Evolutionary conservation across 1,139 yeast species (phyloP).

Genomic region (Pichia sp.): DNA sequence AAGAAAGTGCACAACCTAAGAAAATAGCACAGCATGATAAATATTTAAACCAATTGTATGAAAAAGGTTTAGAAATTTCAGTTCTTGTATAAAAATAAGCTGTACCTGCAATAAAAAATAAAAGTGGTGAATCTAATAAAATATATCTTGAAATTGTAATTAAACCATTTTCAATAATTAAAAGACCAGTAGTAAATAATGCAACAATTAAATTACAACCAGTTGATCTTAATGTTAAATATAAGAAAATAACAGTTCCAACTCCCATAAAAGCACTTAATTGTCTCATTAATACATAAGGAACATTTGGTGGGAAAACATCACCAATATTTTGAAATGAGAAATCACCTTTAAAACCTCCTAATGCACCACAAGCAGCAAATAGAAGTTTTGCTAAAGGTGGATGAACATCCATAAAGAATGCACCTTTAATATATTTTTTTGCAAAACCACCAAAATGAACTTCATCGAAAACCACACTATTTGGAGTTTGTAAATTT

Average conservation of each 20-base stretch:
- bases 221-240: conserved; percentile 75
- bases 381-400: conserved; percentile 86
- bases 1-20: conserved; percentile 79
- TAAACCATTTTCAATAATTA: conserved; percentile 78
- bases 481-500: conserved; percentile 58
- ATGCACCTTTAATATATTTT: conserved; percentile 64
- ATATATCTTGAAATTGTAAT: conserved; percentile 88
- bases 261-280: conserved; percentile 82
- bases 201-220: conserved; percentile 83
- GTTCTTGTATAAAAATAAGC: conserved; percentile 75
- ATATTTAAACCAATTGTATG: conserved; percentile 62
- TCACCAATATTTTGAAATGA: conserved; percentile 69
- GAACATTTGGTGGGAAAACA: conserved; percentile 50
- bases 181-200: conserved; percentile 55
- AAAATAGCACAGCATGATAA: conserved; percentile 72
- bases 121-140: conserved; percentile 81
- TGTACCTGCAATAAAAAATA: conserved; percentile 86
- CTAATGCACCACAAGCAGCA: conserved; percentile 67
- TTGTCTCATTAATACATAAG: conserved; percentile 78
- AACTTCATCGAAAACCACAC: conserved; percentile 92
- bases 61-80: conserved; percentile 71
- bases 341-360: conserved; percentile 76
- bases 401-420: conserved; percentile 92
- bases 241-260: conserved; percentile 68
- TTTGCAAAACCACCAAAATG: conserved; percentile 78